phyloP scores from a whole-genome alignment of 345 rosid genomes.

The Mallotus nudiflorus region DNA sequence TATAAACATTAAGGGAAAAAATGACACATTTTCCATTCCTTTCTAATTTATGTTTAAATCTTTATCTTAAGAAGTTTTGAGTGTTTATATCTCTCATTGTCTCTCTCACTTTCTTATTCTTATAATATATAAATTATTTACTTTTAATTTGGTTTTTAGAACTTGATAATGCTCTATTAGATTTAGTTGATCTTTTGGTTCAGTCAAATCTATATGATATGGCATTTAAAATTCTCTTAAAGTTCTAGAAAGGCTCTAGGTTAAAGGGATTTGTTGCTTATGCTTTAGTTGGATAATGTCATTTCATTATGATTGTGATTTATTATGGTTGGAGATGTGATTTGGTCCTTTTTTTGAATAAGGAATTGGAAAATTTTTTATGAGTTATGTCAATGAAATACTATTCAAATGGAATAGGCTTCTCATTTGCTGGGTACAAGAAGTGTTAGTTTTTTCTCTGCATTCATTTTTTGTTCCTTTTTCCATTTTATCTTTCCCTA shows the following conservation, averaged over 20 bases:
- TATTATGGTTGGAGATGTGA: constrained; percentile 18
- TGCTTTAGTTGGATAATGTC: constrained; percentile 14
- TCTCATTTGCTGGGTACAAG: constrained; percentile 41
- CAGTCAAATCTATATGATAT: constrained; percentile 73
- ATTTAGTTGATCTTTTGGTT: constrained; percentile 78
- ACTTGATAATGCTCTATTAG: constrained; percentile 52
- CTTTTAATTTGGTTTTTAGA: constrained; percentile 39
- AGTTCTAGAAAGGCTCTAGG: constrained; percentile 76
- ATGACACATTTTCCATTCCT: too few species aligned
- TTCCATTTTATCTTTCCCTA: background rate
- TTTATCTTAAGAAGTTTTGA: background rate
- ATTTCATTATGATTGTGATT: background rate
- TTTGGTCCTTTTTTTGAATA: constrained; percentile 27
- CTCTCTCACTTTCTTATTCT: too few species aligned
- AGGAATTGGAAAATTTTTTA: constrained; percentile 87
- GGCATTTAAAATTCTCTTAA: constrained; percentile 77
- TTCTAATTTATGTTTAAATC: background rate
- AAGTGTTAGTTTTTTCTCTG: constrained; percentile 5
- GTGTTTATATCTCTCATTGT: background rate
- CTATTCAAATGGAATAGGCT: constrained; percentile 60
- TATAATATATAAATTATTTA: too few species aligned
- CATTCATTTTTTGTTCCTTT: background rate
- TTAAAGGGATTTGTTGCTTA: constrained; percentile 53
- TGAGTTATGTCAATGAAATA: constrained; percentile 75
- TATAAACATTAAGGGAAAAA: too few species aligned